Evolutionary conservation across 192 early-diverging fungal genomes (phyloP).

Genomic region (Backusella tarrabulga): DNA sequence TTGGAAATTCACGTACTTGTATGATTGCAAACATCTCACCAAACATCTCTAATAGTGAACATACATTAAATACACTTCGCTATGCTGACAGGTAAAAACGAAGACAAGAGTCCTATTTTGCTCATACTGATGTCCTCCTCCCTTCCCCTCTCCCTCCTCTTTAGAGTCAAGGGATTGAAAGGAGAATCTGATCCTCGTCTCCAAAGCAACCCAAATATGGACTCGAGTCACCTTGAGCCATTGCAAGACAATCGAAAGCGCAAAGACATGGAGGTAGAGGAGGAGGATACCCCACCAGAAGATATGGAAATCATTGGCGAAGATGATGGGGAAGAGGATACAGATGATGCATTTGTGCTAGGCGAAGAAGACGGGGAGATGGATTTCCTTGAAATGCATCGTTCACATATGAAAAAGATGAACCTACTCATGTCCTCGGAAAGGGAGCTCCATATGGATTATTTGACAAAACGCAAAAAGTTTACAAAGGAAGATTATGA

Average conservation of each 20-base stretch:
- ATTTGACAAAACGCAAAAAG: background rate
- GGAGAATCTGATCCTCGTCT: conserved; percentile 22
- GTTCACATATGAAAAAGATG: background rate
- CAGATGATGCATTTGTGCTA: background rate
- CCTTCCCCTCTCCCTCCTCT: background rate
- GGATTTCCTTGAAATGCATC: background rate
- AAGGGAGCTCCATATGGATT: background rate
- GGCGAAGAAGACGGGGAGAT: background rate
- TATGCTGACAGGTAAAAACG: conserved; percentile 81
- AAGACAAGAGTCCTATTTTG: background rate
- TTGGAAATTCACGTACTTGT: conserved; percentile 94
- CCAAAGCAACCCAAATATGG: background rate
- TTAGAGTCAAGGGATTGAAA: conserved; percentile 24
- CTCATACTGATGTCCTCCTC: background rate
- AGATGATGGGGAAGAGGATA: background rate
- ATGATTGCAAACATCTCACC: conserved; percentile 99
- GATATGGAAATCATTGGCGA: background rate
- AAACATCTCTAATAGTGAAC: conserved; percentile 88
- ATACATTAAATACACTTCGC: conserved; percentile 93
- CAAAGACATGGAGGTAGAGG: background rate
- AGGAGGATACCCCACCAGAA: background rate
- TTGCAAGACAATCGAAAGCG: background rate
- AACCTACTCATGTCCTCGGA: background rate
- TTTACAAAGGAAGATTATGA: background rate
- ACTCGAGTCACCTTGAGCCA: background rate